These are phyloP conservation scores for Citeromyces hawaiiensis DNA, from an alignment of 1,139 yeast species.

Conservation along the genomic window DNA sequence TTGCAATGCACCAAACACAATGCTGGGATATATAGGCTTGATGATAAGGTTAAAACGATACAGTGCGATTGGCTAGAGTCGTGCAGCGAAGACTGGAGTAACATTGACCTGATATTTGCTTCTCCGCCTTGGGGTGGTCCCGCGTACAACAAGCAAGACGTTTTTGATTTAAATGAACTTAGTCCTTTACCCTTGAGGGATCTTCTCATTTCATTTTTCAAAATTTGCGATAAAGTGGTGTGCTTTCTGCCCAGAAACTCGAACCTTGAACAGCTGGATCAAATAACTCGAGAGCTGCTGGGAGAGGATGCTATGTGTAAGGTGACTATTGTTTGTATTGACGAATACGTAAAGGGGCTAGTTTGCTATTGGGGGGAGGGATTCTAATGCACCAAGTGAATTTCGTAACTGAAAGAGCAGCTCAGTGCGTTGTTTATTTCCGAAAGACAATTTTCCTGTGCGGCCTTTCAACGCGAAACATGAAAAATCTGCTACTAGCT, in stretches of 20 bases:
- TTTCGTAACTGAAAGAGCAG: too few species aligned
- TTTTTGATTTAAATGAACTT: constrained; percentile 41
- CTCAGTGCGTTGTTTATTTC: too few species aligned
- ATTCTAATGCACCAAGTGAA: too few species aligned
- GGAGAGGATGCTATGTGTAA: constrained; percentile 33
- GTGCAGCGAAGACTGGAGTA: constrained; percentile 5
- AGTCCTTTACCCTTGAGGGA: constrained; percentile 36
- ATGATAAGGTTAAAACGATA: constrained; percentile 30
- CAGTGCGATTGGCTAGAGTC: constrained; percentile 43
- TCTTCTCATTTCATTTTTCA: constrained; percentile 27
- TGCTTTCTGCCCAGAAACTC: constrained; percentile 70
- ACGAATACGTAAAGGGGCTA: constrained; percentile 38
- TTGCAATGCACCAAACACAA: constrained; percentile 59
- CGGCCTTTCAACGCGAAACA: too few species aligned
- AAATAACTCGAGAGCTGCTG: constrained; percentile 29
- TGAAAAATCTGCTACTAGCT: too few species aligned
- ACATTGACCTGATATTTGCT: constrained; percentile 55
- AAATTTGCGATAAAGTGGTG: constrained; percentile 39
- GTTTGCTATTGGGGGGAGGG: constrained; percentile 45
- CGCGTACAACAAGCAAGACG: constrained; percentile 28
- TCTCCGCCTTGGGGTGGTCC: constrained; percentile 99
- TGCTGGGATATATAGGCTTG: constrained; percentile 48
- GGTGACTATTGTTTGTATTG: constrained; percentile 28
- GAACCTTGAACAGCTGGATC: constrained; percentile 39
- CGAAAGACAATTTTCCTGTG: too few species aligned